A percentile compares a stretch with the other conserved stretches of the same genome.
These are phyloP conservation scores for Aspergillus sp. DNA, from an alignment of 2,329 filamentous ascomycete species.

Conservation along the genomic window DNA sequence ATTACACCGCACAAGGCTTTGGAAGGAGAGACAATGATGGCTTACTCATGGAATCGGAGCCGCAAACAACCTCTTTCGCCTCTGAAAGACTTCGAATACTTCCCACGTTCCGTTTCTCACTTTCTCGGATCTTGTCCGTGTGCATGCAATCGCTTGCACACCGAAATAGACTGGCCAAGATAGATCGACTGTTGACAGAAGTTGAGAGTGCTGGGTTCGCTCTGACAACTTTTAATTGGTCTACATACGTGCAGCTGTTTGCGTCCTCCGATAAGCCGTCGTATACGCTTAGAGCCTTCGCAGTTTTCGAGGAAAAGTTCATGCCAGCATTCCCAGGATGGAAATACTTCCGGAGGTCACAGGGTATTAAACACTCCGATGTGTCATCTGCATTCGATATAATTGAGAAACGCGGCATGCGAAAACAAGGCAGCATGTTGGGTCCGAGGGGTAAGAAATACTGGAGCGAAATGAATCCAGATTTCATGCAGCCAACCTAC, in stretches of 20 bases:
- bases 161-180: conserved; percentile 55
- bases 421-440: conserved; percentile 26
- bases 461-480: conserved; percentile 40
- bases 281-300: conserved; percentile 62
- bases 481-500: conserved; percentile 46
- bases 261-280: conserved; percentile 58
- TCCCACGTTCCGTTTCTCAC: conserved; percentile 47
- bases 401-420: conserved; percentile 28
- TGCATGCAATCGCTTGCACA: conserved; percentile 54
- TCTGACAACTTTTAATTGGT: conserved; percentile 78
- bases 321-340: conserved; percentile 81
- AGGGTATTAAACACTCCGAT: conserved; percentile 28
- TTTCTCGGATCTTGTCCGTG: conserved; percentile 50
- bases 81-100: conserved; percentile 24
- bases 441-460: conserved; percentile 32
- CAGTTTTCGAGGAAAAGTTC: conserved; percentile 71
- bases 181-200: conserved; percentile 54
- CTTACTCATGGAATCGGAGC: background rate
- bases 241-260: conserved; percentile 70
- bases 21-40: background rate
- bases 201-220: conserved; percentile 67
- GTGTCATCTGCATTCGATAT: conserved; percentile 31
- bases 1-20: background rate
- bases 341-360: conserved; percentile 43
- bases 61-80: background rate